Evolutionary conservation across 345 rosid species (phyloP).

Genomic region (Brassica nigra): DNA sequence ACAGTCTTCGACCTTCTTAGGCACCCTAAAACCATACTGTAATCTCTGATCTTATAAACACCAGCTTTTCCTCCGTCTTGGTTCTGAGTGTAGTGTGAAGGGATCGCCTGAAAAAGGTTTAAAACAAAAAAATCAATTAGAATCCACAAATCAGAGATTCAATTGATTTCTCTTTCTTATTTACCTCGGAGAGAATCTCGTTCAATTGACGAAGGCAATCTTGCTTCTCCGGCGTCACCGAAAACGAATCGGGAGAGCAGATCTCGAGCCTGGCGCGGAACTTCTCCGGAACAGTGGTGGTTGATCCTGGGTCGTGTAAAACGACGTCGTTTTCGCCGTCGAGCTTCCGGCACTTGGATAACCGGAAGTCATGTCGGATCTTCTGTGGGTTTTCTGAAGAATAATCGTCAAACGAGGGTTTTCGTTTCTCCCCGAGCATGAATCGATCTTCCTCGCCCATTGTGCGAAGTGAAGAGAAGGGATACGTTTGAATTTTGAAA

Average conservation of each 20-base stretch:
- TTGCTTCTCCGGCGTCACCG: conserved; percentile 64
- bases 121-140: conserved; percentile 1
- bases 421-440: conserved; percentile 62
- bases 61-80: conserved; percentile 74
- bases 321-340: conserved; percentile 18
- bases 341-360: conserved; percentile 74
- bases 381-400: conserved; percentile 33
- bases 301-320: conserved; percentile 26
- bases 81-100: conserved; percentile 78
- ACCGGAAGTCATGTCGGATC: conserved; percentile 37
- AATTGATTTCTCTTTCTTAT: neutral
- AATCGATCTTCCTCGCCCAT: conserved; percentile 66
- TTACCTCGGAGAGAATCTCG: conserved; percentile 55
- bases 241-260: conserved; percentile 83
- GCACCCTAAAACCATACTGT: conserved; percentile 58
- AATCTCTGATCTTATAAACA: conserved; percentile 73
- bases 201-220: conserved; percentile 55
- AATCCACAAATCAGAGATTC: neutral
- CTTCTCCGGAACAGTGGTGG: conserved; percentile 38
- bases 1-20: conserved; percentile 58
- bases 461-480: conserved; percentile 1
- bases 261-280: conserved; percentile 81
- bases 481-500: conserved; percentile 24
- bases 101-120: conserved; percentile 51
- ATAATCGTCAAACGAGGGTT: conserved; percentile 42